Base-by-base conservation (phyloP, 306 rosid species). In the Parietaria judaica region DNA sequence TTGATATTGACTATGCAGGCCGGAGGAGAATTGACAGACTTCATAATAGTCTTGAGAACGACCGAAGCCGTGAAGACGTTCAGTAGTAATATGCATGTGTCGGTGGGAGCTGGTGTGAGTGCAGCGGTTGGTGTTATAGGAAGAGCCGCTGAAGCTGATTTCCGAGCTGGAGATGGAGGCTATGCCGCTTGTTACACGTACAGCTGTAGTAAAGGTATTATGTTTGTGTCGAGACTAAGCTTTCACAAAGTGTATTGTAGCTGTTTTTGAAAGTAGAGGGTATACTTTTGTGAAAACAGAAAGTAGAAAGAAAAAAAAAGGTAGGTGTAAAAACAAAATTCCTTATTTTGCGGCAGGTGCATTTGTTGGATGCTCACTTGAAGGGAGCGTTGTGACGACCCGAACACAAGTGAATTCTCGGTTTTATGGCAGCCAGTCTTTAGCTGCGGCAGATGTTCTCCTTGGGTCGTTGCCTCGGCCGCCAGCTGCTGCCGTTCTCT, bases 141-240 rank as follows among this genome's bases (percentile, higher is more conserved):
- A 65, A 86, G 99, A 72, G 82, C 94, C 11, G 86, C 49, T 70
- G 97, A 88, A 76, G 99, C 99, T 62, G 99, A 86, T 78, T 37
- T 92, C 68, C 84, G 97, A 65, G 97, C 95, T n/a, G 99, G 99
- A 53, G 94, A 92, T 58, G 97, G 99, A 14, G 99, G 99, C 70
- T 80, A 69, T 63, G 80, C 95, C 70, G 83, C 95, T 73, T 92
- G 99, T 66, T 92, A 92, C 70, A 82, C 95, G 5, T 92, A 92
- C 75, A 92, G 97, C 84, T 84, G 90, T 74, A 82, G 99, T 71
- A 92, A 92, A 88, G 99, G 99, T 88, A 56, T 46, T 70, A 55
- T 12, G 57, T 23, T n/a, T 41, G 9, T 41, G 45, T 8, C 45
- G 9, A 41, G 9, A 41, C 45, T 41, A 41, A 41, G 45, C 45